Conservation (phyloP, 2,329 filamentous ascomycete genomes). For the Corinectria fuckeliana region DNA sequence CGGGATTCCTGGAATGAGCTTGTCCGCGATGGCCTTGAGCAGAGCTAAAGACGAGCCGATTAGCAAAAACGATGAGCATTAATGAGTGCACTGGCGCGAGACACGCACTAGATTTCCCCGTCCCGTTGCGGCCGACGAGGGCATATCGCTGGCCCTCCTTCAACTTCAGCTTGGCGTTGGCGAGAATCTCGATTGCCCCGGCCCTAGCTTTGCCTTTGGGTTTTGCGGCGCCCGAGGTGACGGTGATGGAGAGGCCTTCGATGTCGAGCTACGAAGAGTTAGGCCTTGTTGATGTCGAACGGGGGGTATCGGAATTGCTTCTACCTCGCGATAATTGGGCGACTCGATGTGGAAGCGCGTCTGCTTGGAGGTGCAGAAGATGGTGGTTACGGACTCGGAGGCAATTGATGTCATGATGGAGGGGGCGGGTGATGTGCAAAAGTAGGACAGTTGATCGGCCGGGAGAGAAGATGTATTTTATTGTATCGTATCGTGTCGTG, state of each 20-base stretch:
- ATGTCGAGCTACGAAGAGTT: conserved; percentile 63
- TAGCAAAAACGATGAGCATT: not conserved
- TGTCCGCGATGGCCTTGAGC: conserved; percentile 76
- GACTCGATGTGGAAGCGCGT: conserved; percentile 68
- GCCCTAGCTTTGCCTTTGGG: conserved; percentile 58
- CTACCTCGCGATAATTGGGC: conserved; percentile 63
- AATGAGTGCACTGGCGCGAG: not conserved
- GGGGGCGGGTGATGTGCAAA: not conserved
- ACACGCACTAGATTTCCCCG: conserved; percentile 75
- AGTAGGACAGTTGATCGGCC: not conserved
- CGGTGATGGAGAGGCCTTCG: conserved; percentile 74
- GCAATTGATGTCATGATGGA: conserved; percentile 54
- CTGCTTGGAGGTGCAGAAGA: conserved; percentile 70
- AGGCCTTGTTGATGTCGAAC: no score
- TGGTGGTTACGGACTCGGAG: conserved; percentile 57
- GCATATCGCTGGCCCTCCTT: conserved; percentile 79
- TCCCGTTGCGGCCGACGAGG: conserved; percentile 80
- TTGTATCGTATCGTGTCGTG: not conserved
- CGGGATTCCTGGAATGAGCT: conserved; percentile 78
- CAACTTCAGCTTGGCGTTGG: conserved; percentile 72
- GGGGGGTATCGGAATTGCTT: no score
- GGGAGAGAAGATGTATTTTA: not conserved
- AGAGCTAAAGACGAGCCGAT: conserved; percentile 58
- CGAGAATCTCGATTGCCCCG: conserved; percentile 68
- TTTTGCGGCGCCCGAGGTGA: conserved; percentile 56